phyloP scores from a whole-genome alignment of 306 rosid genomes.

The Cicer cuneatum region DNA sequence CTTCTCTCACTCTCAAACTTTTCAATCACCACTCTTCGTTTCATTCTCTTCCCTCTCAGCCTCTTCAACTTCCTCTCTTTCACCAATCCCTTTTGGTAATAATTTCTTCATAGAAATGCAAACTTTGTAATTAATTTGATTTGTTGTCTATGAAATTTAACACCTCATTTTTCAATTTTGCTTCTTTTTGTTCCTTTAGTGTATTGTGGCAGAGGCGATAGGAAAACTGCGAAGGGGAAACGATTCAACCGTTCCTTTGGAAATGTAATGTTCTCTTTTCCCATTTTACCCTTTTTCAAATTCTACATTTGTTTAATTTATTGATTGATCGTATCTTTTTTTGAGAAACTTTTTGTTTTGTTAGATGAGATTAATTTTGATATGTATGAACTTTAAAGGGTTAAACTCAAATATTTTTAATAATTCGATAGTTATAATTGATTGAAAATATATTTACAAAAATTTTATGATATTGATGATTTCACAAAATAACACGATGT shows the following conservation, averaged over 20 bases:
- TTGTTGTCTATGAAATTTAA: conserved; percentile 21
- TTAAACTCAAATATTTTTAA: too few species aligned
- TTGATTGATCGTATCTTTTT: background rate
- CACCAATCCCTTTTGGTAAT: conserved; percentile 66
- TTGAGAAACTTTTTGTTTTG: background rate
- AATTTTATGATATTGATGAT: too few species aligned
- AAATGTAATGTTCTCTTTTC: conserved; percentile 50
- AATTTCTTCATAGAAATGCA: background rate
- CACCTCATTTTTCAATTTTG: conserved; percentile 21
- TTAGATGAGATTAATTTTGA: too few species aligned
- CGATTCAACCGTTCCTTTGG: conserved; percentile 85
- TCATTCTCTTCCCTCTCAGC: conserved; percentile 46
- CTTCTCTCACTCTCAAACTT: conserved; percentile 68
- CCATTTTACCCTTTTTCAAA: background rate
- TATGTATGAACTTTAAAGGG: too few species aligned
- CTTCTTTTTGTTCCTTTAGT: conserved; percentile 42
- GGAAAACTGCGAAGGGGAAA: conserved; percentile 79
- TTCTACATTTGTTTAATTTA: background rate
- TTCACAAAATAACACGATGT: too few species aligned
- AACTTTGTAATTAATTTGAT: background rate
- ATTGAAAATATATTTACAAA: too few species aligned
- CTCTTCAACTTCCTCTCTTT: conserved; percentile 49
- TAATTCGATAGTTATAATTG: too few species aligned
- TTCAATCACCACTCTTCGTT: conserved; percentile 47
- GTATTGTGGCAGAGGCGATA: conserved; percentile 82